phyloP scores from a whole-genome alignment of 371 early-diverging fungal species.

The Mucor mucedo region DNA sequence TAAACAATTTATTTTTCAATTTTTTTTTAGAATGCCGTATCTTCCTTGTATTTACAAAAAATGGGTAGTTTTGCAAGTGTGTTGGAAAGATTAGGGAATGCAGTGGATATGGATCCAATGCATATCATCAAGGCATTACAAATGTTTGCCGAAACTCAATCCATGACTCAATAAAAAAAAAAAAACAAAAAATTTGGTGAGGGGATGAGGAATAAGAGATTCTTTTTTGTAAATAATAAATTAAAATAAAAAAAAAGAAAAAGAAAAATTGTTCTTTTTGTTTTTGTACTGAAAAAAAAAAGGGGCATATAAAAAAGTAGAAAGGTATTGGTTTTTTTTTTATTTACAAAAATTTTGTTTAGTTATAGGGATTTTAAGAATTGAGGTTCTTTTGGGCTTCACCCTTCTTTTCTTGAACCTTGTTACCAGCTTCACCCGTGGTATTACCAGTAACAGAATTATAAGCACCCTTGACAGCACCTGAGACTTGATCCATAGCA shows the following conservation, averaged over 20 bases:
- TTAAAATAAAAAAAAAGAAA: no score
- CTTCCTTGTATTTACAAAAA: slow-evolving; percentile 63
- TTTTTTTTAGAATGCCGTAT: slow-evolving; percentile 68
- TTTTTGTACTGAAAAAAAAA: no score
- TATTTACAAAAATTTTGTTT: no score
- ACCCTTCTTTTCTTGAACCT: slow-evolving; percentile 25
- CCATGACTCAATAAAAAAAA: neutral
- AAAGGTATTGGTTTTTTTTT: no score
- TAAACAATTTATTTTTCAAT: neutral
- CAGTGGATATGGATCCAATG: slow-evolving; percentile 59
- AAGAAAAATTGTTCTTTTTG: no score
- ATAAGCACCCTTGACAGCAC: slow-evolving; percentile 25
- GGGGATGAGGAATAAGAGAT: no score
- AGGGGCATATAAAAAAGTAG: no score
- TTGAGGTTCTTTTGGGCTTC: slow-evolving; percentile 26
- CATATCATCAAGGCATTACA: slow-evolving; percentile 66
- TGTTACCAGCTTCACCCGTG: slow-evolving; percentile 17
- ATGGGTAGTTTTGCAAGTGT: slow-evolving; percentile 60
- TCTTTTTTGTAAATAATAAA: no score
- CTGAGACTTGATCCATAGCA: slow-evolving; percentile 17
- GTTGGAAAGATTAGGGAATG: slow-evolving; percentile 63
- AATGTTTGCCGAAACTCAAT: slow-evolving; percentile 59
- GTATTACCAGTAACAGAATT: slow-evolving; percentile 25
- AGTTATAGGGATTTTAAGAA: slow-evolving; percentile 4
- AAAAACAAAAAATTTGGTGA: no score